phyloP scores from a whole-genome alignment of 345 rosid species.

The Eucalyptus guilfoylei region DNA sequence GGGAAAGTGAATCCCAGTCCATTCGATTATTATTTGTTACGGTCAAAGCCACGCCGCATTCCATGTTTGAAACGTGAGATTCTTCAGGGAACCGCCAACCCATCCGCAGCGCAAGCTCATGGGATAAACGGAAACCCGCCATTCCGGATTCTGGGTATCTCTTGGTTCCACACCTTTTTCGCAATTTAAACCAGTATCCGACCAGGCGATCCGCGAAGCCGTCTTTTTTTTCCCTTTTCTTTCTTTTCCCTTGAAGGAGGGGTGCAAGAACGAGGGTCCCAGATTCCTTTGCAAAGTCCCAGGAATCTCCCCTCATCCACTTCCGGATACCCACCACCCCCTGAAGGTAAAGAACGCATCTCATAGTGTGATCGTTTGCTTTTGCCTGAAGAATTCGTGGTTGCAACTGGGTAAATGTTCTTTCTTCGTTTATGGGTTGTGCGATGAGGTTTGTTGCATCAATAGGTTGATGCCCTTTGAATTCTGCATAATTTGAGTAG shows the following conservation, averaged over 20 bases:
- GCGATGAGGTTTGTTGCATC: neutral
- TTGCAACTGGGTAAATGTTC: neutral
- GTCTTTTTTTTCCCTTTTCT: neutral
- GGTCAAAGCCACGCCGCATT: neutral
- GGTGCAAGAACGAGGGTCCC: neutral
- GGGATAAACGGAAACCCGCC: neutral
- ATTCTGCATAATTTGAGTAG: neutral
- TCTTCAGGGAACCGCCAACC: neutral
- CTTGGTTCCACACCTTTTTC: neutral
- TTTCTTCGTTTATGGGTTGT: neutral
- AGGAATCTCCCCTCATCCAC: neutral
- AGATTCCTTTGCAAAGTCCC: neutral
- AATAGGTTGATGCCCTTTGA: neutral
- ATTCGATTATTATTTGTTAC: neutral
- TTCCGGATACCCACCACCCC: neutral
- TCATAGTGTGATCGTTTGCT: neutral
- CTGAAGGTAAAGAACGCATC: neutral
- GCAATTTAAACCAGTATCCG: neutral
- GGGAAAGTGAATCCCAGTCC: neutral
- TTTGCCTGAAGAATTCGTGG: neutral
- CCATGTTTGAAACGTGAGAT: neutral
- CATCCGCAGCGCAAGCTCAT: neutral
- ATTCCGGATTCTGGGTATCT: neutral
- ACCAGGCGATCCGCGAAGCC: neutral
- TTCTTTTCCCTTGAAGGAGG: neutral